Percentiles rank a stretch among this genome's conserved stretches.
Conservation (phyloP, 495 filamentous ascomycete genomes). For the Pseudomonodictys pantanalensis region DNA sequence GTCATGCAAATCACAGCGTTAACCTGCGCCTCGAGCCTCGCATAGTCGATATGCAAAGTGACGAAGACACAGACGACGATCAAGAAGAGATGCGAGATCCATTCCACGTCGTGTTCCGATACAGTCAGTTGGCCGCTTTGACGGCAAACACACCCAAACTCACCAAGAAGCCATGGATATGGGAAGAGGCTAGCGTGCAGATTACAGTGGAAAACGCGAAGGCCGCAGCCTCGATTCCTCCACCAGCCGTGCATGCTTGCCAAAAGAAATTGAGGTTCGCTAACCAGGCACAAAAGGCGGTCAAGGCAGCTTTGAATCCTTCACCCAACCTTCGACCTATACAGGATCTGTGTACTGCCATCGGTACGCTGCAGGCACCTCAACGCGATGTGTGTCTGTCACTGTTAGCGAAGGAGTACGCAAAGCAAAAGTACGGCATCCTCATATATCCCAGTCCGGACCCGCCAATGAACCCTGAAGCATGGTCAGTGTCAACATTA, state of each 20-base stretch:
- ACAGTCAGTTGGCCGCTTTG: not conserved
- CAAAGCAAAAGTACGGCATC: conserved; percentile 23
- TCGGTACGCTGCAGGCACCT: conserved; percentile 12
- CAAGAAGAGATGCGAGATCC: conserved; percentile 19
- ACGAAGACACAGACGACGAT: conserved; percentile 1
- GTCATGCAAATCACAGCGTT: conserved; percentile 26
- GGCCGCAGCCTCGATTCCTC: not conserved
- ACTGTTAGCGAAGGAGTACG: conserved; percentile 7
- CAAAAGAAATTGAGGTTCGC: conserved; percentile 15
- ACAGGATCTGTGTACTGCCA: conserved; percentile 18
- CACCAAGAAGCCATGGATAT: conserved; percentile 9
- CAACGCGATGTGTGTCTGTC: conserved; percentile 25
- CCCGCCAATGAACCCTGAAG: conserved; percentile 8
- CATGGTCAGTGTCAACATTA: conserved; percentile 7
- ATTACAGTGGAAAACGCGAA: not conserved
- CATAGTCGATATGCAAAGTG: conserved; percentile 15
- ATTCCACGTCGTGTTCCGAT: conserved; percentile 21
- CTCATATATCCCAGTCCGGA: conserved; percentile 16
- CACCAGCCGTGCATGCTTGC: not conserved
- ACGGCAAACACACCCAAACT: not conserved
- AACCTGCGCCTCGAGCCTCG: conserved; percentile 16
- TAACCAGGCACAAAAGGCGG: conserved; percentile 17
- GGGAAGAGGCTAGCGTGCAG: conserved; percentile 23
- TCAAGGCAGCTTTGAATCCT: conserved; percentile 18
- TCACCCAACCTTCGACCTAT: conserved; percentile 17